A percentile compares a stretch with the other conserved stretches of the same genome.
phyloP scores from a whole-genome alignment of 1,284 basidiomycete species.

The Melampsora abietis-canadensis region DNA sequence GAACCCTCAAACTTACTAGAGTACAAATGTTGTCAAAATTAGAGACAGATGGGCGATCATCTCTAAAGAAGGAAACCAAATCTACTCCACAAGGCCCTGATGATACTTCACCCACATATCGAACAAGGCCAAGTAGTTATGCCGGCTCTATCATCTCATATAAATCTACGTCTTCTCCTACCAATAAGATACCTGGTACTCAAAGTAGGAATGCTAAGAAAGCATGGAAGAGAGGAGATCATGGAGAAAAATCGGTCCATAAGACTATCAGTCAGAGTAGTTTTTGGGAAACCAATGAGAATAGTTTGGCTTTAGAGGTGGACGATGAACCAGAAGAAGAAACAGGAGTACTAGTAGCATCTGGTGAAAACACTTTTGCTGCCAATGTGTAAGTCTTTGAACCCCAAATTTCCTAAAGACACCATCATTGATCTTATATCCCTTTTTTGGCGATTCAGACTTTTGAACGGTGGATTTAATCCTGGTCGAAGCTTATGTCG shows the following conservation, averaged over 20 bases:
- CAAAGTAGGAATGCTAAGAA: not conserved
- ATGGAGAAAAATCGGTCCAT: not conserved
- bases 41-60: no score
- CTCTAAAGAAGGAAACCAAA: no score
- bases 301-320: not conserved
- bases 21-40: no score
- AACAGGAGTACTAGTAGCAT: slow-evolving; percentile 2
- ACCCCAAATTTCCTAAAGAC: not conserved
- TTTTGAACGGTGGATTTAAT: not conserved
- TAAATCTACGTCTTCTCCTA: no score
- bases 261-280: slow-evolving; percentile 2
- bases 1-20: no score
- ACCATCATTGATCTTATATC: not conserved
- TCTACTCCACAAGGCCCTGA: no score
- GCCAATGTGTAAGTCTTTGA: not conserved
- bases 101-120: no score
- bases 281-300: slow-evolving; percentile 5
- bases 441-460: not conserved
- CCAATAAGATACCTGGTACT: no score
- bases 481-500: slow-evolving; percentile 3
- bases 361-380: not conserved
- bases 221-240: not conserved
- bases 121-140: no score
- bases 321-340: slow-evolving; percentile 6
- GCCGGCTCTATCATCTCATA: no score